These are phyloP conservation scores for Aspergillus cavernicola DNA, from an alignment of 495 filamentous ascomycete genomes.

Conservation along the genomic window DNA sequence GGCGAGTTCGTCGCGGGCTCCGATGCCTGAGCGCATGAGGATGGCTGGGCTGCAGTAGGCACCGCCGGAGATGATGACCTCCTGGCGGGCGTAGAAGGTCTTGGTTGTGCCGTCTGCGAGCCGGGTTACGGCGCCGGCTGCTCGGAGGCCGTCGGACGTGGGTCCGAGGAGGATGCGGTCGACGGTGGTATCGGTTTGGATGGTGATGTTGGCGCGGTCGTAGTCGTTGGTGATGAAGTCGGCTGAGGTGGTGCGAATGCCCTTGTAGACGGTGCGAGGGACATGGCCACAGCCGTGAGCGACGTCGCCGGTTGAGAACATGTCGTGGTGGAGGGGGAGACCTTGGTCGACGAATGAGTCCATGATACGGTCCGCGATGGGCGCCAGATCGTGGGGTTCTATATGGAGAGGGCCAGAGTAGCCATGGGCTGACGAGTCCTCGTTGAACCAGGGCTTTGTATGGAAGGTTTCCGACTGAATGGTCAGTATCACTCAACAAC, in stretches of 20 bases:
- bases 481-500: too few species aligned
- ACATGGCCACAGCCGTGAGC: conserved; percentile 51
- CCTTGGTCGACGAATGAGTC: conserved; percentile 46
- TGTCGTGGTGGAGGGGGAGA: conserved; percentile 43
- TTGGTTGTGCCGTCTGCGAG: conserved; percentile 26
- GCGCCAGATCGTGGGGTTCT: conserved; percentile 47
- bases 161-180: conserved; percentile 30
- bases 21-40: conserved; percentile 54
- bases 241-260: conserved; percentile 43
- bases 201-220: conserved; percentile 32
- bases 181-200: conserved; percentile 36
- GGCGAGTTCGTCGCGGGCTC: conserved; percentile 44
- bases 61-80: conserved; percentile 52
- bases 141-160: conserved; percentile 16
- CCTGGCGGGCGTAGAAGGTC: conserved; percentile 31
- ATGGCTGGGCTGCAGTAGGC: conserved; percentile 56
- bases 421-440: conserved; percentile 36
- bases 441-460: conserved; percentile 40
- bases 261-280: conserved; percentile 46
- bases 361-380: conserved; percentile 44
- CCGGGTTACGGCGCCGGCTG: conserved; percentile 26
- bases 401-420: conserved; percentile 43
- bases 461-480: conserved; percentile 48
- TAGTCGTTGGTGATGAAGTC: conserved; percentile 44
- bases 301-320: conserved; percentile 47